Conservation (phyloP, 306 rosid species). For the Rosa multiflora region DNA sequence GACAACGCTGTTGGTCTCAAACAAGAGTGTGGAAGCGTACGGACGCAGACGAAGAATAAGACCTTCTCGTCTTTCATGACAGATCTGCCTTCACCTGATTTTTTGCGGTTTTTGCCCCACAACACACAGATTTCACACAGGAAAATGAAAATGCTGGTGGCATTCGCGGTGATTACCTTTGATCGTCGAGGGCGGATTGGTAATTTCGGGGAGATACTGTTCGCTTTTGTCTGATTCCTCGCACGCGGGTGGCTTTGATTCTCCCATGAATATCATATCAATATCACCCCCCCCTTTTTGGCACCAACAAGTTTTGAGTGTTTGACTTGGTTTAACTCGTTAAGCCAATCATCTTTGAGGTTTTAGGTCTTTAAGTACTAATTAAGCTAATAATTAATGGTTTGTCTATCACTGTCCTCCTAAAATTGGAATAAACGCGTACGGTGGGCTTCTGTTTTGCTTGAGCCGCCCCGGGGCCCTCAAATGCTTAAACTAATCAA, state of each 20-base stretch:
- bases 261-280: constrained; percentile 9
- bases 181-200: not conserved
- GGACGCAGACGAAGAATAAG: constrained; percentile 25
- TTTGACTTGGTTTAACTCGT: constrained; percentile 1
- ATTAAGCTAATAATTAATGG: not conserved
- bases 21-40: constrained; percentile 19
- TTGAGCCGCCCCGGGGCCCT: not conserved
- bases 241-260: constrained; percentile 34
- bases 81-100: constrained; percentile 25
- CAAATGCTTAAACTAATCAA: not conserved
- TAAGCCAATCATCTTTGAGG: not conserved
- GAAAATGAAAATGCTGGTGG: constrained; percentile 9
- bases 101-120: constrained; percentile 5
- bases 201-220: constrained; percentile 1
- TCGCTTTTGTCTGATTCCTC: constrained; percentile 1
- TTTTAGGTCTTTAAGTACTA: not conserved
- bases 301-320: constrained; percentile 1
- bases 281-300: constrained; percentile 11
- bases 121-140: constrained; percentile 17
- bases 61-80: constrained; percentile 24
- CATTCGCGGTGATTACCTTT: constrained; percentile 10
- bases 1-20: constrained; percentile 18
- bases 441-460: not conserved
- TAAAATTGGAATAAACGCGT: not conserved
- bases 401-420: not conserved